A percentile compares a stretch with the other conserved stretches of the same genome.
Conservation (phyloP, 768 basidiomycete species). For the Lyophyllum shimeji region DNA sequence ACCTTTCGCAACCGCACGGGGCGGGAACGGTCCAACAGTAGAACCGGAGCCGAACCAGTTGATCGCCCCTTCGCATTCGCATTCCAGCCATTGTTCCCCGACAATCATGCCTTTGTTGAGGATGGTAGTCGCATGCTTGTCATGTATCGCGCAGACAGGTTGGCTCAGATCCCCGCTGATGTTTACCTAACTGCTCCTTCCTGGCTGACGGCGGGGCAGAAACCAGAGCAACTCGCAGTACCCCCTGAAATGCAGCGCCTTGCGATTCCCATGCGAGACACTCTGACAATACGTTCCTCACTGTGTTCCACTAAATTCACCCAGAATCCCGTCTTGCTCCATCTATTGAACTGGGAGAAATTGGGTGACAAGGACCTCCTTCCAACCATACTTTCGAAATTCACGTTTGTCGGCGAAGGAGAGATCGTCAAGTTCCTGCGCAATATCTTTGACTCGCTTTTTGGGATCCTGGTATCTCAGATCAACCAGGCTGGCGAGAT, state of each 20-base stretch:
- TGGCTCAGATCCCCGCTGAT: conserved; percentile 58
- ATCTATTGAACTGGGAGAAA: conserved; percentile 79
- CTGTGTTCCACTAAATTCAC: conserved; percentile 92
- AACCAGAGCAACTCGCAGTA: conserved; percentile 56
- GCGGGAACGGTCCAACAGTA: conserved; percentile 43
- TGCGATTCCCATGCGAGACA: conserved; percentile 74
- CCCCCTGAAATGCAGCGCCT: conserved; percentile 62
- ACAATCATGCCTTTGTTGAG: conserved; percentile 74
- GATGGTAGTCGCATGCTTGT: conserved; percentile 87
- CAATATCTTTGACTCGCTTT: conserved; percentile 90
- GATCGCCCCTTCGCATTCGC: conserved; percentile 92
- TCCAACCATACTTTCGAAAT: conserved; percentile 72
- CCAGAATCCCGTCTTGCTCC: conserved; percentile 83
- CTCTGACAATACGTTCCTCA: conserved; percentile 79
- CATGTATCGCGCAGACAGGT: conserved; percentile 80
- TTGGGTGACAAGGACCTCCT: conserved; percentile 64
- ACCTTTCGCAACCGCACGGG: conserved; percentile 80
- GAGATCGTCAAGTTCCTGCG: conserved; percentile 93
- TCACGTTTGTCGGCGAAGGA: conserved; percentile 90
- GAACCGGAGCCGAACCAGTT: conserved; percentile 34
- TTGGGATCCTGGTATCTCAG: conserved; percentile 79
- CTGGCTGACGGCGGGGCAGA: conserved; percentile 54
- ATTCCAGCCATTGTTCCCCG: conserved; percentile 84
- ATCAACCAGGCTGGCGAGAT: conserved; percentile 76
- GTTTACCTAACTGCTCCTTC: conserved; percentile 74